Evolutionary conservation across 129 eudicot species (phyloP).

Genomic region (Saussurea involucrata): DNA sequence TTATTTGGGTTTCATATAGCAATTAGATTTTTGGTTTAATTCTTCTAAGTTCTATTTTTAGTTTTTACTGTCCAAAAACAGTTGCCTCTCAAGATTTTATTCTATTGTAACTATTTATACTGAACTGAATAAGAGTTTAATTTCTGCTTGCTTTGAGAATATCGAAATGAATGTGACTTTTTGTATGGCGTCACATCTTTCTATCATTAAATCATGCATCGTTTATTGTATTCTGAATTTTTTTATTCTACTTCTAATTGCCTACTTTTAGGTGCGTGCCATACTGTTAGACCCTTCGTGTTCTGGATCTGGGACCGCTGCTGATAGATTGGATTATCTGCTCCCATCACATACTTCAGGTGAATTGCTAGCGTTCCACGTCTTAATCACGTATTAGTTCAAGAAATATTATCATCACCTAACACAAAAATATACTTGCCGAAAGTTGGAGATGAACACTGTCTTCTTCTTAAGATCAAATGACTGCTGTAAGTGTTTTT

Average conservation of each 20-base stretch:
- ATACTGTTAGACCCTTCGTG: slow-evolving; percentile 95
- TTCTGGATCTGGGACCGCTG: slow-evolving; percentile 95
- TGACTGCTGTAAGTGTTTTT: not conserved
- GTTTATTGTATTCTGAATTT: not conserved
- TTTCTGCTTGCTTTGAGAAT: slow-evolving; percentile 3
- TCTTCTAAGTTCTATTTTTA: not conserved
- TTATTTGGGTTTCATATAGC: not conserved
- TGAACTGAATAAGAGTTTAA: not conserved
- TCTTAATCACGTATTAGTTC: not conserved
- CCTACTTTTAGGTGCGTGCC: slow-evolving; percentile 60
- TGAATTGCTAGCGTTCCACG: slow-evolving; percentile 12
- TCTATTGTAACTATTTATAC: not conserved
- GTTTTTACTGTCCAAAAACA: too few relatives aligned
- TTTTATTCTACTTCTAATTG: not conserved
- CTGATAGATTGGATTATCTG: slow-evolving; percentile 83
- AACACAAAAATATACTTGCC: not conserved
- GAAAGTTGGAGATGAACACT: not conserved
- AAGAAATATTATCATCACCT: not conserved
- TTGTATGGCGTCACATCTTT: not conserved
- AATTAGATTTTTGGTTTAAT: not conserved
- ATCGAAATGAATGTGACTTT: not conserved
- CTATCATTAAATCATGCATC: not conserved
- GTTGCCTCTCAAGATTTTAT: not conserved
- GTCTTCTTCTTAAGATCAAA: not conserved
- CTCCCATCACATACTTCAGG: slow-evolving; percentile 83